A percentile compares a stretch with the other conserved stretches of the same genome.
Conservation (phyloP, 495 filamentous ascomycete genomes). For the Hyaloscypha bicolor region DNA sequence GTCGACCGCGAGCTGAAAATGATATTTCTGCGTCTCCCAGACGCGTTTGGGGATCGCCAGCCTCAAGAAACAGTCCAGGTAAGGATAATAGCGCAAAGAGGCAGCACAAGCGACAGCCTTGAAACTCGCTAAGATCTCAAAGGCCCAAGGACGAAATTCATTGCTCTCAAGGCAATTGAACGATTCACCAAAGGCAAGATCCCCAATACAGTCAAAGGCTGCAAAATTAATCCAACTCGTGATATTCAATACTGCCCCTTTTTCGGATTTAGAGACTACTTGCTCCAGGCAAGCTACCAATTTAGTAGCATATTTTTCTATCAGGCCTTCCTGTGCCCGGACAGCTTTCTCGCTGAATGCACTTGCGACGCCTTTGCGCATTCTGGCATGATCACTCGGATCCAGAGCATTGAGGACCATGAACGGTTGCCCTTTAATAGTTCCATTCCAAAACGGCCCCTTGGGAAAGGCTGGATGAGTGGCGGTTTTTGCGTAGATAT, state of each 20-base stretch:
- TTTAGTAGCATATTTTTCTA: constrained; percentile 48
- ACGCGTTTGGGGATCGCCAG: background rate
- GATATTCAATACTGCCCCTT: constrained; percentile 31
- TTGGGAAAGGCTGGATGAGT: background rate
- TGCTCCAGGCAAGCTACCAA: constrained; percentile 40
- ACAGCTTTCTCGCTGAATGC: constrained; percentile 55
- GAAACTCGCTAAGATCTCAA: constrained; percentile 29
- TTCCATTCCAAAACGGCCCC: too few species aligned
- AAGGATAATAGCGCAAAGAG: background rate
- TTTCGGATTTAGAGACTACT: background rate
- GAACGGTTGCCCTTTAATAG: background rate
- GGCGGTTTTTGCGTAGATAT: background rate
- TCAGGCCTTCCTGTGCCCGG: constrained; percentile 47
- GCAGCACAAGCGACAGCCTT: background rate
- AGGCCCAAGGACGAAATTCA: constrained; percentile 48
- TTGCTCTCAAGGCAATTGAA: constrained; percentile 50
- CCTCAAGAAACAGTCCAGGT: background rate
- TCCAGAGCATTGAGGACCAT: background rate
- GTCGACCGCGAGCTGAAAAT: background rate
- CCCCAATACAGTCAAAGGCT: constrained; percentile 34
- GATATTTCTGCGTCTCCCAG: background rate
- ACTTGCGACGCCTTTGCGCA: constrained; percentile 46
- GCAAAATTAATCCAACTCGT: constrained; percentile 42
- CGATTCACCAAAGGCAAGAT: constrained; percentile 56
- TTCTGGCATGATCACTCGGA: constrained; percentile 35